phyloP scores from a whole-genome alignment of 805 yeast genomes.

The Metschnikowia hibisci region DNA sequence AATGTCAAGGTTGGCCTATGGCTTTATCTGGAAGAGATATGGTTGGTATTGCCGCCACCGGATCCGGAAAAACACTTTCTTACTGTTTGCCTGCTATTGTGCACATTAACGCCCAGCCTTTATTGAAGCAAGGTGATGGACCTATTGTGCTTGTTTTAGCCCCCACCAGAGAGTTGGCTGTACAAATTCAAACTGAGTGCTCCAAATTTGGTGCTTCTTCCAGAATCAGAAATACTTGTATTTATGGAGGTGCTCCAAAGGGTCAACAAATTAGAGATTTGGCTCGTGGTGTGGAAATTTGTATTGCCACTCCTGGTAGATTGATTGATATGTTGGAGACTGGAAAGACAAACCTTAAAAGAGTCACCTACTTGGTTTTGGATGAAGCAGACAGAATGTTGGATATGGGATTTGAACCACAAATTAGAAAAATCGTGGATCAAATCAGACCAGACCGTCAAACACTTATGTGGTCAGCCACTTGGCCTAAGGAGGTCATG shows the following conservation, averaged over 20 bases:
- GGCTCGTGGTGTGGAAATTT: constrained; percentile 91
- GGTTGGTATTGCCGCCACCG: constrained; percentile 98
- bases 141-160: constrained; percentile 94
- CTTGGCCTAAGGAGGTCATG: constrained; percentile 99
- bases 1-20: constrained; percentile 99
- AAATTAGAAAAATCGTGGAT: constrained; percentile 94
- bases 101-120: constrained; percentile 97
- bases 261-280: constrained; percentile 97
- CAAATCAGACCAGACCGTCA: constrained; percentile 99
- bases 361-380: constrained; percentile 94
- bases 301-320: constrained; percentile 99
- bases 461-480: constrained; percentile 99
- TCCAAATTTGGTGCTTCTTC: constrained; percentile 90
- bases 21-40: constrained; percentile 97
- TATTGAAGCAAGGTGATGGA: constrained; percentile 91
- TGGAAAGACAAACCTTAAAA: constrained; percentile 89
- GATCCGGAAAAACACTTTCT: constrained; percentile 97
- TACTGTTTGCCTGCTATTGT: constrained; percentile 96
- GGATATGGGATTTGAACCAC: constrained; percentile 99
- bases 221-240: constrained; percentile 93
- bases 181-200: constrained; percentile 94
- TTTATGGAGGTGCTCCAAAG: constrained; percentile 98
- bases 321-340: constrained; percentile 95
- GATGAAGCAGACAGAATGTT: constrained; percentile 99
- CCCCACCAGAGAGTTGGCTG: constrained; percentile 98